Percentiles rank a stretch among this genome's conserved stretches.
These are phyloP conservation scores for Hemileccinum rubropunctum DNA, from an alignment of 768 basidiomycete genomes.

Conservation along the genomic window DNA sequence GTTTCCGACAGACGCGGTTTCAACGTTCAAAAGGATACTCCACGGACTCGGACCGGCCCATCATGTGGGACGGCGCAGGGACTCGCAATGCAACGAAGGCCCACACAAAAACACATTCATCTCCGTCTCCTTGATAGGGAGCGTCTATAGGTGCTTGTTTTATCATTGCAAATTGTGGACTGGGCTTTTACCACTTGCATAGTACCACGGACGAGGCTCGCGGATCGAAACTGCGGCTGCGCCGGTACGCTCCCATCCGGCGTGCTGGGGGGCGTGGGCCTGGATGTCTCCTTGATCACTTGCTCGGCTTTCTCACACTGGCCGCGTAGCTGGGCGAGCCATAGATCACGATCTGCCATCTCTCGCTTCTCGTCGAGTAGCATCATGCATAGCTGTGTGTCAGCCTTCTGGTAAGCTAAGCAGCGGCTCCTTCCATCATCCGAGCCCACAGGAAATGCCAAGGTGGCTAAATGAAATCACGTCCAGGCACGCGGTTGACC, in stretches of 20 bases:
- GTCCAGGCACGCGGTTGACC: slow-evolving; percentile 31
- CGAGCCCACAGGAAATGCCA: slow-evolving; percentile 26
- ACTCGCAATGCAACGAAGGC: slow-evolving; percentile 6
- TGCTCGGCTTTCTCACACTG: slow-evolving; percentile 22
- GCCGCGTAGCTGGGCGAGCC: slow-evolving; percentile 2
- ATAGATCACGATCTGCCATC: slow-evolving; percentile 18
- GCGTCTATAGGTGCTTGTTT: slow-evolving; percentile 3
- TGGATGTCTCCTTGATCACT: slow-evolving; percentile 16
- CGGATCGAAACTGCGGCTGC: slow-evolving; percentile 21
- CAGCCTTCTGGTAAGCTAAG: slow-evolving; percentile 14
- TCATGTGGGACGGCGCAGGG: slow-evolving; percentile 18
- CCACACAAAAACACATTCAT: slow-evolving; percentile 22
- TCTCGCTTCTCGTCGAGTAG: slow-evolving; percentile 23
- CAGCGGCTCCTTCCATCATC: slow-evolving; percentile 18
- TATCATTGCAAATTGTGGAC: slow-evolving; percentile 23
- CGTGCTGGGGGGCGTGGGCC: slow-evolving; percentile 7
- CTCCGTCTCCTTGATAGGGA: slow-evolving; percentile 20
- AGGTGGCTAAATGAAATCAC: slow-evolving; percentile 38
- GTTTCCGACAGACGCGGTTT: slow-evolving; percentile 18
- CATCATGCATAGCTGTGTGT: too few species aligned
- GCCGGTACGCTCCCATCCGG: slow-evolving; percentile 11
- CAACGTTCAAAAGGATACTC: slow-evolving; percentile 1
- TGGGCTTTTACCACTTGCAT: not conserved
- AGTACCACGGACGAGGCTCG: slow-evolving; percentile 8
- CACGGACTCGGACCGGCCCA: slow-evolving; percentile 3